Conservation (phyloP, 1,284 basidiomycete species). For the Tilletia horrida region DNA sequence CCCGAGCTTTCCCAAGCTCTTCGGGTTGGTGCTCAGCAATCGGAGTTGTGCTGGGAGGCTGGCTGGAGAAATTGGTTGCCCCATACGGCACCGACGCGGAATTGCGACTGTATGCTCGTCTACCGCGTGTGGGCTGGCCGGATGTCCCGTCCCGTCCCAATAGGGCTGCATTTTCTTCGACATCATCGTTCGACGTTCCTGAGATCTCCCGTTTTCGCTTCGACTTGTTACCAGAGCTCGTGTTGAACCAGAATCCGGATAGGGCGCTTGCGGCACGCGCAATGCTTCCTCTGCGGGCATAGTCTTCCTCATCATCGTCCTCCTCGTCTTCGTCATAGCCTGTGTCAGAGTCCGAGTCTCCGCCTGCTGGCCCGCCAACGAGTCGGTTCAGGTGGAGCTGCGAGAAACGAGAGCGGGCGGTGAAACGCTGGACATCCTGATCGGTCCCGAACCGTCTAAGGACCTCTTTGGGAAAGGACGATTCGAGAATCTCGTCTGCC, state of each 20-base stretch:
- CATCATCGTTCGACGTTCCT: background rate
- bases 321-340: conserved; percentile 25
- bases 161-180: conserved; percentile 1
- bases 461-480: conserved; percentile 49
- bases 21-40: conserved; percentile 5
- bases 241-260: conserved; percentile 39
- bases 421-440: conserved; percentile 24
- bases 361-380: background rate
- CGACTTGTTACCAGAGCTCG: background rate
- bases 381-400: conserved; percentile 13
- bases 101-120: background rate
- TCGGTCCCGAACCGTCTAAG: conserved; percentile 43
- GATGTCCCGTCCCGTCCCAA: background rate
- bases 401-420: conserved; percentile 5
- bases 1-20: background rate
- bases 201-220: background rate
- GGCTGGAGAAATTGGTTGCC: background rate
- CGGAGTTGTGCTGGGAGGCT: conserved; percentile 10
- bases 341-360: conserved; percentile 15
- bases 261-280: conserved; percentile 27
- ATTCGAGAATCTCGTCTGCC: conserved; percentile 52
- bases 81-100: background rate
- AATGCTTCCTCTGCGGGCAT: conserved; percentile 21
- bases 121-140: conserved; percentile 10
- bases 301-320: conserved; percentile 36